These are phyloP conservation scores for Pochonia chlamydosporia DNA, from an alignment of 2,329 filamentous ascomycete genomes.

Conservation along the genomic window DNA sequence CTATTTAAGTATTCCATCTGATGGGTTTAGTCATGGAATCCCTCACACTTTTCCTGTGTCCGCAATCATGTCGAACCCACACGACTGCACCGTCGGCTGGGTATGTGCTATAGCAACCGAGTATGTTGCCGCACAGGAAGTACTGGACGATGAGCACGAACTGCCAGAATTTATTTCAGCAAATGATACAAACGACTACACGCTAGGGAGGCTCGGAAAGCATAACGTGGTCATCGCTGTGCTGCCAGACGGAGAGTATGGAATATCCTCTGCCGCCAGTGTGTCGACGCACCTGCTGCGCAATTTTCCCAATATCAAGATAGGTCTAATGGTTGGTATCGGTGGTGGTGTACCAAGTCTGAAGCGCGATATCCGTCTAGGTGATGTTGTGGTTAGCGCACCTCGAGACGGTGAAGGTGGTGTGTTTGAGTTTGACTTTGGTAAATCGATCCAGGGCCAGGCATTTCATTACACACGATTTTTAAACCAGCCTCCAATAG, in stretches of 20 bases:
- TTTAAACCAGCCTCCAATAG: constrained; percentile 13
- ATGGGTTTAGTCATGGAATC: too few relatives aligned
- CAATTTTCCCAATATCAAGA: constrained; percentile 22
- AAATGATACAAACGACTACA: constrained; percentile 11
- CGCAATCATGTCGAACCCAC: too few relatives aligned
- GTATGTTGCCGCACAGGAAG: constrained; percentile 26
- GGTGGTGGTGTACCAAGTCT: constrained; percentile 27
- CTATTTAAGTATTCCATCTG: too few relatives aligned
- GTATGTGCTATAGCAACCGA: constrained; percentile 34
- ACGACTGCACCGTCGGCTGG: constrained; percentile 36
- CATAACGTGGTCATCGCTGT: constrained; percentile 14
- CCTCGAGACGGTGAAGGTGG: background rate
- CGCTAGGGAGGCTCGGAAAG: constrained; percentile 8
- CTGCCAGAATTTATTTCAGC: constrained; percentile 17
- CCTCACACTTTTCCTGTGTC: too few relatives aligned
- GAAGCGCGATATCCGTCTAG: constrained; percentile 26
- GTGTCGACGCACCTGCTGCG: constrained; percentile 20
- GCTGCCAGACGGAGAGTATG: constrained; percentile 7
- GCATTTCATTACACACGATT: constrained; percentile 7
- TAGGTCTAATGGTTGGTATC: constrained; percentile 13
- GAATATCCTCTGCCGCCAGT: constrained; percentile 10
- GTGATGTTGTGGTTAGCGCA: constrained; percentile 18
- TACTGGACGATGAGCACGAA: too few relatives aligned
- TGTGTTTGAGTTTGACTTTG: constrained; percentile 19
- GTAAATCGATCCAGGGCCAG: constrained; percentile 13